phyloP scores from a whole-genome alignment of 2,329 filamentous ascomycete species.

The Claviceps capensis region DNA sequence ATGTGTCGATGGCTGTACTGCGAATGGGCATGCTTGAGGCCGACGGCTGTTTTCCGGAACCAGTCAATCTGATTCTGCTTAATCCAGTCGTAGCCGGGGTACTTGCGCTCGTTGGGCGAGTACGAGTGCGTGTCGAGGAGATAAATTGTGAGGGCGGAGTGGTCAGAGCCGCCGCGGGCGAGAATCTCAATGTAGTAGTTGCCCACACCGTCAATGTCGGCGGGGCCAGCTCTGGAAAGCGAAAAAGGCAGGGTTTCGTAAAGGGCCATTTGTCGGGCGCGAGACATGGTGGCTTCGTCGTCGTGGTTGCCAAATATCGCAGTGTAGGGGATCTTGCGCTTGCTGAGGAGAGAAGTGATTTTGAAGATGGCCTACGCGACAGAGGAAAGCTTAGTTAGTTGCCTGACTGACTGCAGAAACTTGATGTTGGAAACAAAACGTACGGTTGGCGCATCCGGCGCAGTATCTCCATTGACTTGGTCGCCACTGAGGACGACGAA shows the following conservation, averaged over 20 bases:
- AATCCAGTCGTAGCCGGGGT: conserved; percentile 92
- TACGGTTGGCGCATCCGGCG: conserved; percentile 79
- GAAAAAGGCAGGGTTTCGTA: conserved; percentile 82
- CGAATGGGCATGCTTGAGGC: conserved; percentile 62
- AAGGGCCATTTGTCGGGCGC: conserved; percentile 69
- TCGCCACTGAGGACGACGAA: conserved; percentile 86
- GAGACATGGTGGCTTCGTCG: conserved; percentile 71
- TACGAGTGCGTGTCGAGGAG: conserved; percentile 88
- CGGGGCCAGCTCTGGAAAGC: conserved; percentile 69
- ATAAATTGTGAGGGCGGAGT: conserved; percentile 90
- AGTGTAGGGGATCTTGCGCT: conserved; percentile 82
- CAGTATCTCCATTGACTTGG: conserved; percentile 87
- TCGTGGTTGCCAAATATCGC: conserved; percentile 97
- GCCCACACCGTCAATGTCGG: conserved; percentile 75
- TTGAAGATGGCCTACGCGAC: conserved; percentile 69
- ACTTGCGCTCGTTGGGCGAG: conserved; percentile 76
- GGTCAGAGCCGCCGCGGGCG: conserved; percentile 61
- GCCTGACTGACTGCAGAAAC: neutral
- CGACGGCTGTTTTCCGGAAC: conserved; percentile 69
- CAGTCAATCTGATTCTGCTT: conserved; percentile 89
- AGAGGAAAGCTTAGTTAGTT: neutral
- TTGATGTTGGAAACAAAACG: conserved; percentile 13
- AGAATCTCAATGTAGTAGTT: conserved; percentile 92
- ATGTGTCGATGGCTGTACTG: conserved; percentile 88
- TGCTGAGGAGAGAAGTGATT: conserved; percentile 69